Percentiles rank a stretch among this genome's conserved stretches.
Evolutionary conservation across 495 filamentous ascomycete species (phyloP).

Genomic region (Trichoderma reesei): DNA sequence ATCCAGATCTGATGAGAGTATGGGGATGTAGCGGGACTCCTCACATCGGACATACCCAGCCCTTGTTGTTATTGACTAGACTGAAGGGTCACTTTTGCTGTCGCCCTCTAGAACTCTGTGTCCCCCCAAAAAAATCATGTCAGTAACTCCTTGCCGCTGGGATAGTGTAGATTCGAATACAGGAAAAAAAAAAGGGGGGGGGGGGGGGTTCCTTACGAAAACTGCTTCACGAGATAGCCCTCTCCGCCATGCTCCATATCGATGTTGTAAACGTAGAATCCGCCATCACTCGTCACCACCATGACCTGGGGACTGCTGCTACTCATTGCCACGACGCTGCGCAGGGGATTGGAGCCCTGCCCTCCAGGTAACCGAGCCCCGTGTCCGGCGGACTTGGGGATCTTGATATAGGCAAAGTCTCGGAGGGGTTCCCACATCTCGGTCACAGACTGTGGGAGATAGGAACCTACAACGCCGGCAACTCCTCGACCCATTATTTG

Average conservation of each 20-base stretch:
- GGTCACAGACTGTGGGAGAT: conserved; percentile 81
- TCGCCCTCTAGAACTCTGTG: conserved; percentile 40
- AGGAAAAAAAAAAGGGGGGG: conserved; percentile 7
- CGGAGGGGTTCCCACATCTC: conserved; percentile 96
- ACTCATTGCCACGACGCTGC: conserved; percentile 93
- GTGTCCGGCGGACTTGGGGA: conserved; percentile 52
- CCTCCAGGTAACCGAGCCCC: neutral
- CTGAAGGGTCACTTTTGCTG: conserved; percentile 39
- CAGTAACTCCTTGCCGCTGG: conserved; percentile 4
- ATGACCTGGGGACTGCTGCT: conserved; percentile 88
- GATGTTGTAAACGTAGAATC: conserved; percentile 89
- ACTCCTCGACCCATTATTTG: conserved; percentile 88
- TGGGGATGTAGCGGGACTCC: too few species aligned
- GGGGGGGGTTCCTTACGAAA: conserved; percentile 50
- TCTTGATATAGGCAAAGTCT: conserved; percentile 92
- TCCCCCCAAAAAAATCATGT: conserved; percentile 10
- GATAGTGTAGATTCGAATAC: too few species aligned
- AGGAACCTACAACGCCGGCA: conserved; percentile 79
- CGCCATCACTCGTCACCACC: conserved; percentile 93
- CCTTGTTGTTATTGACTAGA: conserved; percentile 7
- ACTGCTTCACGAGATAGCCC: conserved; percentile 80
- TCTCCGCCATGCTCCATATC: conserved; percentile 95
- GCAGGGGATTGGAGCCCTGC: conserved; percentile 34
- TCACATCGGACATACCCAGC: too few species aligned
- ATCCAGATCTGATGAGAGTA: too few species aligned